Percentiles rank a stretch among this genome's conserved stretches.
These are phyloP conservation scores for Zymoseptoria crescenta DNA, from an alignment of 2,329 filamentous ascomycete genomes.

Conservation along the genomic window DNA sequence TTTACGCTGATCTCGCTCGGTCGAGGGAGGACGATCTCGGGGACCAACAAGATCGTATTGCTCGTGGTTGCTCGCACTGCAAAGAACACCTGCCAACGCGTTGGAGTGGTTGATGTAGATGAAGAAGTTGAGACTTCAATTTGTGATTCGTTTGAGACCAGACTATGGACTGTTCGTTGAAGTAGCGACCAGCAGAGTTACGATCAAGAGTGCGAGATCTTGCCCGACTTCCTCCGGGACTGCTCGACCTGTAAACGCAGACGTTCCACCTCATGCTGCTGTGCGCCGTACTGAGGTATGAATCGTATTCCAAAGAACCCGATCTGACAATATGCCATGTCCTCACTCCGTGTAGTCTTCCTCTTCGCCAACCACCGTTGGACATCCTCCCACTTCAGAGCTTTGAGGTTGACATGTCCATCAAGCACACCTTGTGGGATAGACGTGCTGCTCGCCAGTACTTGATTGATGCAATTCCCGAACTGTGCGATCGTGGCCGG, in stretches of 20 bases:
- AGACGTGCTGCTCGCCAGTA: too few relatives aligned
- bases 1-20: not conserved
- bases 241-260: not conserved
- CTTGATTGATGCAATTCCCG: not conserved
- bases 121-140: not conserved
- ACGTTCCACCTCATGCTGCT: not conserved
- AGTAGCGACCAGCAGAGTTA: not conserved
- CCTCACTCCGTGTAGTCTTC: too few relatives aligned
- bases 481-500: not conserved
- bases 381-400: too few relatives aligned
- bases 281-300: not conserved
- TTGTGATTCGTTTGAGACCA: not conserved
- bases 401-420: too few relatives aligned
- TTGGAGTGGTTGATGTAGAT: not conserved
- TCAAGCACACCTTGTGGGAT: too few relatives aligned
- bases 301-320: too few relatives aligned
- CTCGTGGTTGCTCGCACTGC: not conserved
- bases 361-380: too few relatives aligned
- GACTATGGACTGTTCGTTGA: not conserved
- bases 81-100: not conserved
- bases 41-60: not conserved
- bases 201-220: not conserved
- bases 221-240: not conserved
- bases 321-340: too few relatives aligned
- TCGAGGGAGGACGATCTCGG: not conserved